Conservation (phyloP, 768 basidiomycete genomes). For the Lactarius pseudohatsudake region DNA sequence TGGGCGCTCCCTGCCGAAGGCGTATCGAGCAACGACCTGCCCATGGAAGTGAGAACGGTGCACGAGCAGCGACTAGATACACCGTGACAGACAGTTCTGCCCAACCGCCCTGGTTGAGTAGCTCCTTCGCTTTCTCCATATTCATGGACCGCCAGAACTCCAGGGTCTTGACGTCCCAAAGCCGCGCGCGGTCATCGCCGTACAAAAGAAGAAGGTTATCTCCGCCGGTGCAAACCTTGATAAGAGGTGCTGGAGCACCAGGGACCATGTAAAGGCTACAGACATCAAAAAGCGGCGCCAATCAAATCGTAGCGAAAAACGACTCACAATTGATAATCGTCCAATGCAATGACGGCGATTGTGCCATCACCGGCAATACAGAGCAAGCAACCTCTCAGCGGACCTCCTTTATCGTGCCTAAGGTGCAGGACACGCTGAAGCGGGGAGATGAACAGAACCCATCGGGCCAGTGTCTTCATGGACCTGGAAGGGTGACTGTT, state of each 20-base stretch:
- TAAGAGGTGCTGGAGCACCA: conserved; percentile 68
- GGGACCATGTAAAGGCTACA: conserved; percentile 78
- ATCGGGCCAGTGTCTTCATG: conserved; percentile 64
- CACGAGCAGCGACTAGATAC: background rate
- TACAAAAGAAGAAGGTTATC: conserved; percentile 78
- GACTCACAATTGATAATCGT: conserved; percentile 76
- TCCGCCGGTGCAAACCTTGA: conserved; percentile 59
- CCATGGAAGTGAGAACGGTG: conserved; percentile 3
- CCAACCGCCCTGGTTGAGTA: conserved; percentile 75
- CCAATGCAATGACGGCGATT: conserved; percentile 72
- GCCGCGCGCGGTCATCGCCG: conserved; percentile 67
- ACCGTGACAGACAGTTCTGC: conserved; percentile 53
- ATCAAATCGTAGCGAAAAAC: background rate
- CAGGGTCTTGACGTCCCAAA: conserved; percentile 83
- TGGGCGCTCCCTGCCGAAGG: conserved; percentile 1
- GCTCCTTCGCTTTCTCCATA: conserved; percentile 71
- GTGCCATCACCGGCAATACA: conserved; percentile 80
- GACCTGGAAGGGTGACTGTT: conserved; percentile 42
- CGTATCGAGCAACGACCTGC: conserved; percentile 13
- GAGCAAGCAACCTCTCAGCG: conserved; percentile 64
- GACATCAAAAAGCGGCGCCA: background rate
- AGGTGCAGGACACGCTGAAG: conserved; percentile 60
- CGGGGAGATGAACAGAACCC: conserved; percentile 70
- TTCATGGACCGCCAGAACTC: conserved; percentile 87
- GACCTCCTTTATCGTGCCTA: conserved; percentile 49